Evolutionary conservation across 345 rosid species (phyloP).

Genomic region (Melaleuca quinquenervia): DNA sequence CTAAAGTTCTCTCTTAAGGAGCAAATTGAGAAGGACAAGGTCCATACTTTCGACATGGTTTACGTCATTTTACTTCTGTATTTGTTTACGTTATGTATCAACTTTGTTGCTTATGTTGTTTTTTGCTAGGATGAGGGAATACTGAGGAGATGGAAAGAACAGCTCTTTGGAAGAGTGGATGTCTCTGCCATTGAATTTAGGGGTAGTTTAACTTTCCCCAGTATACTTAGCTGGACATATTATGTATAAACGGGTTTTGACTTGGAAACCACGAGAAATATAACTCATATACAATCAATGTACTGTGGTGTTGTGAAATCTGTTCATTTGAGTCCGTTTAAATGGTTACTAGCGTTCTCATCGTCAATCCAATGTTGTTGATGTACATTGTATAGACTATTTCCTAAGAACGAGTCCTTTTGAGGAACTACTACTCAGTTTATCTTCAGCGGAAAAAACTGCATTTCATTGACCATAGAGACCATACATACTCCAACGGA

Average conservation of each 20-base stretch:
- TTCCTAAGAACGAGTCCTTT: not conserved
- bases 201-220: not conserved
- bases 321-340: not conserved
- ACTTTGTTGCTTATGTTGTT: not conserved
- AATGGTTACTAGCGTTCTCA: not conserved
- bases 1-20: slow-evolving; percentile 11
- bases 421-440: not conserved
- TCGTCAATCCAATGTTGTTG: not conserved
- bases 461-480: not conserved
- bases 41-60: not conserved
- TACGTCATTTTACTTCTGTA: not conserved
- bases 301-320: not conserved
- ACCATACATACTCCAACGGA: not conserved
- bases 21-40: slow-evolving; percentile 22
- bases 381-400: not conserved
- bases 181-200: slow-evolving; percentile 5
- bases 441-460: not conserved
- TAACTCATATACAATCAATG: no score
- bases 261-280: not conserved
- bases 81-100: not conserved
- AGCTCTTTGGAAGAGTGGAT: slow-evolving; percentile 14
- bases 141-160: slow-evolving; percentile 19
- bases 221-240: not conserved
- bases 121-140: slow-evolving; percentile 9
- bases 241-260: not conserved